Conservation (phyloP, 2,329 filamentous ascomycete species). For the Chaetomiaceae sp. region DNA sequence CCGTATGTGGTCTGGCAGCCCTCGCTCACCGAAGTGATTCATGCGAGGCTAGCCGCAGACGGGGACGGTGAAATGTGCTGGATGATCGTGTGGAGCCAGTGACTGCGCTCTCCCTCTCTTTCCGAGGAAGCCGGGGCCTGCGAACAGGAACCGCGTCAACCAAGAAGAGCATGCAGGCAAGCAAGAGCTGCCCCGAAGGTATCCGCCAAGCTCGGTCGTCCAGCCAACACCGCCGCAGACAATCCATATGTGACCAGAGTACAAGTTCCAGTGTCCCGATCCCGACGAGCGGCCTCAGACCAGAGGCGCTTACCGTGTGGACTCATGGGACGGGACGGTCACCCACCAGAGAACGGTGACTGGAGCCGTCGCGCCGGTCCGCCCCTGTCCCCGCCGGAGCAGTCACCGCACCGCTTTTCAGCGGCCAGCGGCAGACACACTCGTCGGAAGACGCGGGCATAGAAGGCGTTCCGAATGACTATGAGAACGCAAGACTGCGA, state of each 20-base stretch:
- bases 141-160: slow-evolving; percentile 21
- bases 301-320: slow-evolving; percentile 67
- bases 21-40: slow-evolving; percentile 40
- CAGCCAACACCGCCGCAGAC: slow-evolving; percentile 31
- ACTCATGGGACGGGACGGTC: slow-evolving; percentile 66
- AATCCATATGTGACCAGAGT: slow-evolving; percentile 44
- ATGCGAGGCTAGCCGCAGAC: slow-evolving; percentile 35
- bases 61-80: slow-evolving; percentile 28
- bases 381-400: slow-evolving; percentile 32
- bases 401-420: slow-evolving; percentile 43
- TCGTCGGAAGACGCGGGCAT: slow-evolving; percentile 34
- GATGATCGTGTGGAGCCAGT: slow-evolving; percentile 44
- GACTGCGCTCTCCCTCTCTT: slow-evolving; percentile 39
- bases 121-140: slow-evolving; percentile 13
- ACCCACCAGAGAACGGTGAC: slow-evolving; percentile 45
- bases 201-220: slow-evolving; percentile 27
- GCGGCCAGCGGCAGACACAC: slow-evolving; percentile 30
- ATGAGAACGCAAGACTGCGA: slow-evolving; percentile 64
- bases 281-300: slow-evolving; percentile 70
- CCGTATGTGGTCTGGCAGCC: slow-evolving; percentile 39
- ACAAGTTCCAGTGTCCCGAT: slow-evolving; percentile 55
- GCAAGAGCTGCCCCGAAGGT: slow-evolving; percentile 20
- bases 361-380: slow-evolving; percentile 51
- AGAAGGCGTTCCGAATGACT: slow-evolving; percentile 64
- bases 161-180: slow-evolving; percentile 16